phyloP scores from a whole-genome alignment of 2,329 filamentous ascomycete genomes.

The Ascochyta clinopodiicola region DNA sequence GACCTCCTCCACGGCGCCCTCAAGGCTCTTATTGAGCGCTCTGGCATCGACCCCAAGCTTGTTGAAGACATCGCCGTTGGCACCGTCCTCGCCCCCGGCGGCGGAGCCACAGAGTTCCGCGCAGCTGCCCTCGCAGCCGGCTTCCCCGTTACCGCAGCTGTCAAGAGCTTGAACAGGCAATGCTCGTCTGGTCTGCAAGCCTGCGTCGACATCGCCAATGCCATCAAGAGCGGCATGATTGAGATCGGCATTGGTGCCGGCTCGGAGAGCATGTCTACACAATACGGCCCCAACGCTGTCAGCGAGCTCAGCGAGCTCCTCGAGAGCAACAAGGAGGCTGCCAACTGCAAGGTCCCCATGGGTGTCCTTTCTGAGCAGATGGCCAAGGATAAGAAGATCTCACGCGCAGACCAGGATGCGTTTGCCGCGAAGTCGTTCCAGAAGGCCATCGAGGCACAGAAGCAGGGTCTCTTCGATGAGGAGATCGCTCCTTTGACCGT shows the following conservation, averaged over 20 bases:
- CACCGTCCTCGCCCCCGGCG: constrained; percentile 87
- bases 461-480: constrained; percentile 86
- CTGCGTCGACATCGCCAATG: constrained; percentile 91
- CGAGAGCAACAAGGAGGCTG: constrained; percentile 78
- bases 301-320: constrained; percentile 91
- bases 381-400: constrained; percentile 82
- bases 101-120: constrained; percentile 95
- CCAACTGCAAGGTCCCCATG: constrained; percentile 98
- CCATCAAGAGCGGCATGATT: constrained; percentile 90
- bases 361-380: constrained; percentile 91
- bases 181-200: constrained; percentile 94
- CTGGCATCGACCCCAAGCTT: constrained; percentile 82
- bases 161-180: constrained; percentile 89
- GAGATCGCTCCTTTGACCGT: constrained; percentile 89
- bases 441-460: constrained; percentile 85
- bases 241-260: constrained; percentile 93
- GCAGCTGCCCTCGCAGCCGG: constrained; percentile 89
- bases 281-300: constrained; percentile 90
- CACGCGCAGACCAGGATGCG: constrained; percentile 79
- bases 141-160: constrained; percentile 84
- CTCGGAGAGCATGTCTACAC: constrained; percentile 92
- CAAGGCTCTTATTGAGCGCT: constrained; percentile 80
- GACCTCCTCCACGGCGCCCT: constrained; percentile 87
- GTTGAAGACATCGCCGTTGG: constrained; percentile 95
- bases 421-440: constrained; percentile 94